Percentiles rank a stretch among this genome's conserved stretches.
phyloP scores from a whole-genome alignment of 2,329 filamentous ascomycete genomes.

The Tolypocladium paradoxum region DNA sequence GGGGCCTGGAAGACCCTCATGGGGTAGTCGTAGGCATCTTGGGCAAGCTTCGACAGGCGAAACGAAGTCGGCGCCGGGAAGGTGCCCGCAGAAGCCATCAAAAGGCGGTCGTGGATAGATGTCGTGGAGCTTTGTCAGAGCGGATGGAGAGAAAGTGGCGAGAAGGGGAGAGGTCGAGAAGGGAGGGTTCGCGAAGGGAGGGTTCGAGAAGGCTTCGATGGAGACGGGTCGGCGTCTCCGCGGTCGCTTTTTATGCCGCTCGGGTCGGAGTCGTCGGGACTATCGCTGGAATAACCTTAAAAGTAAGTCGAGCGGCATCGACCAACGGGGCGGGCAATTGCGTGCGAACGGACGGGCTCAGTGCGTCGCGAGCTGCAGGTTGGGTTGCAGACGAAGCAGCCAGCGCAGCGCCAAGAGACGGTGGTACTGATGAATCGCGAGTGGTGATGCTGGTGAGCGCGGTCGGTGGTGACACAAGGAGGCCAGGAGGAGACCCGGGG shows the following conservation, averaged over 20 bases:
- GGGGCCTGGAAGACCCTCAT: constrained; percentile 28
- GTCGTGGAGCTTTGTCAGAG: background rate
- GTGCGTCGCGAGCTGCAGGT: constrained; percentile 4
- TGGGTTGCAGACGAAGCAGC: background rate
- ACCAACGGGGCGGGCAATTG: background rate
- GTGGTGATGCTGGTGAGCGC: background rate
- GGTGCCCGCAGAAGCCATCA: constrained; percentile 26
- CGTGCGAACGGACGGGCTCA: constrained; percentile 3
- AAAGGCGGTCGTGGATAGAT: background rate
- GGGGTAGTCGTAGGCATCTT: constrained; percentile 29
- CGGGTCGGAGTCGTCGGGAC: background rate
- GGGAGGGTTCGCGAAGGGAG: background rate
- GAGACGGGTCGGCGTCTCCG: background rate
- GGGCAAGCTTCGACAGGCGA: constrained; percentile 27
- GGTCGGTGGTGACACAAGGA: background rate
- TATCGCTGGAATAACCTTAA: constrained; percentile 7
- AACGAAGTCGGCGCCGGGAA: constrained; percentile 33
- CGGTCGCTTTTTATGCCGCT: background rate
- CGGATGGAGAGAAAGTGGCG: background rate
- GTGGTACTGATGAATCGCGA: background rate
- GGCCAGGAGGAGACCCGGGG: background rate
- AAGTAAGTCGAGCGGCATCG: background rate
- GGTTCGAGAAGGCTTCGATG: background rate
- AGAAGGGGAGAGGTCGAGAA: background rate
- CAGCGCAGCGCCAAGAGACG: constrained; percentile 2